Base-by-base conservation (phyloP, 2,329 filamentous ascomycete species). In the Colletotrichum musae region DNA sequence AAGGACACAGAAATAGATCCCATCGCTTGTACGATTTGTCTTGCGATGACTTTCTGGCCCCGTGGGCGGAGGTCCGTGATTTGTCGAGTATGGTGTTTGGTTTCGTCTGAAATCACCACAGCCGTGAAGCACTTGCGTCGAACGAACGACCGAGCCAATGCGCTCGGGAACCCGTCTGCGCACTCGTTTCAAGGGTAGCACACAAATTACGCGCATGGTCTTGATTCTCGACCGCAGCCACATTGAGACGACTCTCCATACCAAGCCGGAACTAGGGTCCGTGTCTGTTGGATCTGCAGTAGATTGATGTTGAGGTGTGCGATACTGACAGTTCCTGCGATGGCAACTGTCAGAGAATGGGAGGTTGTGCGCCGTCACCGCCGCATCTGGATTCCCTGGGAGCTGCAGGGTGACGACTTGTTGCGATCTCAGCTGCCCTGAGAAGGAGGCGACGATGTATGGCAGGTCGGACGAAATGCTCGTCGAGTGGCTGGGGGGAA, bases 151-250 rank as follows among this genome's bases (percentile, higher is more conserved):
- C 62, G 26, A 67, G 58, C 62, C 36, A 51, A 10, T 43, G 64
- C 62, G 57, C 62, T 45, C 24, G 18, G 32, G 32, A 10, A 36
- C 32, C 32, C 3, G 15, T 7, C 28, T 58, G 43, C 50, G 61
- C 61, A 52, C 66, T 32, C 45, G 67, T 70, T 70, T 70, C 67
- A 70, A 67, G 67, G 57, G 67, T 63, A 39, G 21, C 21, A 24
- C 21, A 36, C 32, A 6, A 36, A 36, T 36, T 36, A 36, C 32
- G 32, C 32, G 32, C 32, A 36, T 36, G 32, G 32, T 9, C 21
- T 24, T 24, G 32, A 10, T 36, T 36, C 7, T 10, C 10, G 32
- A 36, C 7, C 32, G 32, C 32, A 36, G 21, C 32, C 32, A 6
- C 32, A 36, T 10, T 6, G 32, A 36, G 32, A 36, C 32, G 32